Percentiles rank a stretch among this genome's conserved stretches.
Conservation (phyloP, 257 asterid genomes). For the Nicotiana undulata region DNA sequence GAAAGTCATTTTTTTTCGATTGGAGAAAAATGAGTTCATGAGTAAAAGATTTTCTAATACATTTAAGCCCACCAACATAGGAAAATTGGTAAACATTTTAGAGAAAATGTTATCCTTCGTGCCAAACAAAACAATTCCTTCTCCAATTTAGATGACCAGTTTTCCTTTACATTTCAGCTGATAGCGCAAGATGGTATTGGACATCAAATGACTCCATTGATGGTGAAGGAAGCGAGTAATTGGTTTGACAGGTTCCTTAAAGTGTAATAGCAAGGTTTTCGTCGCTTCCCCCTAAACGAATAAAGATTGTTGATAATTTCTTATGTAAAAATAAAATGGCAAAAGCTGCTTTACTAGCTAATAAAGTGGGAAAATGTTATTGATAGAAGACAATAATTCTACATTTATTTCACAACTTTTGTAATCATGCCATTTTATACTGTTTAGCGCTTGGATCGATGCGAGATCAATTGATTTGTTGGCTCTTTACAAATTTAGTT, state of each 20-base stretch:
- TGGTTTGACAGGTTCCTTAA: slow-evolving; percentile 52
- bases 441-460: no score
- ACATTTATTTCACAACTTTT: neutral
- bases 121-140: neutral
- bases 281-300: neutral
- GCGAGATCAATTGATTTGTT: neutral
- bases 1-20: no score
- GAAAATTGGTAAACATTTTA: no score
- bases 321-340: neutral
- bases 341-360: neutral
- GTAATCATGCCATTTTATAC: neutral
- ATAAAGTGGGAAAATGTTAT: neutral
- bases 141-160: neutral
- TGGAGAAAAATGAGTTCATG: no score
- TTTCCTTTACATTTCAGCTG: slow-evolving; percentile 30
- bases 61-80: no score
- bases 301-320: neutral
- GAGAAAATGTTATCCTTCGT: no score
- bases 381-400: neutral
- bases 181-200: slow-evolving; percentile 55
- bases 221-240: slow-evolving; percentile 74
- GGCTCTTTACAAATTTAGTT: no score
- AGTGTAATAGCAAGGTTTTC: neutral
- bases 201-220: slow-evolving; percentile 69
- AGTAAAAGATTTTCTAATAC: no score